Conservation (phyloP, 805 yeast genomes). For the Candida ovalis region DNA sequence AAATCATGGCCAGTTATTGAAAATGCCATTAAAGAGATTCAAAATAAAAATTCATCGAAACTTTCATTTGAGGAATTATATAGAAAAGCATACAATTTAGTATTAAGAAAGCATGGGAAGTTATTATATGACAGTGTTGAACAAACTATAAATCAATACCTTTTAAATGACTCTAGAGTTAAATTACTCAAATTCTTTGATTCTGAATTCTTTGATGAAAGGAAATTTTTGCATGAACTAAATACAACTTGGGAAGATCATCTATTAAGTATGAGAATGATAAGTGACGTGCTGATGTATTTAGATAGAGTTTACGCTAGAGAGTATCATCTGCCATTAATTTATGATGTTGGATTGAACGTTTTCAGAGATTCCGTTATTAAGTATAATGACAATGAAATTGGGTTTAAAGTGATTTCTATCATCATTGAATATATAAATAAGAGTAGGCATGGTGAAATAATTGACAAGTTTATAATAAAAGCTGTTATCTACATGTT, state of each 20-base stretch:
- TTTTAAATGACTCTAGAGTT: slow-evolving; percentile 30
- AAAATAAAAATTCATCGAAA: slow-evolving; percentile 63
- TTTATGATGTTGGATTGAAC: slow-evolving; percentile 71
- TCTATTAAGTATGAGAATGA: slow-evolving; percentile 65
- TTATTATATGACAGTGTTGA: slow-evolving; percentile 60
- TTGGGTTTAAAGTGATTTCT: slow-evolving; percentile 48
- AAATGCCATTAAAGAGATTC: slow-evolving; percentile 69
- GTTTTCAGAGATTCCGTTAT: slow-evolving; percentile 62
- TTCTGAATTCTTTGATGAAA: slow-evolving; percentile 15
- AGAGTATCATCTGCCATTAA: slow-evolving; percentile 55
- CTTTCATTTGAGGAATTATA: slow-evolving; percentile 82
- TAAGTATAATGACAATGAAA: slow-evolving; percentile 41
- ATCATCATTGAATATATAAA: slow-evolving; percentile 54
- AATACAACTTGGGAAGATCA: slow-evolving; percentile 66
- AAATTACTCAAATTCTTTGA: slow-evolving; percentile 11
- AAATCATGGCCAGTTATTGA: slow-evolving; percentile 63
- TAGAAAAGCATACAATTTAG: slow-evolving; percentile 72
- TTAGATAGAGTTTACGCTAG: slow-evolving; percentile 81
- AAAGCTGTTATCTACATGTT: slow-evolving; percentile 66
- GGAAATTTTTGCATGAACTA: slow-evolving; percentile 31
- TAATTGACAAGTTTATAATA: slow-evolving; percentile 55
- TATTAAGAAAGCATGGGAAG: slow-evolving; percentile 64
- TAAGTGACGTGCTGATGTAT: slow-evolving; percentile 82
- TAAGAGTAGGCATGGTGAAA: slow-evolving; percentile 49
- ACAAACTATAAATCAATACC: slow-evolving; percentile 42